Base-by-base conservation (phyloP, 2,329 filamentous ascomycete genomes). In the Trichoderma breve region DNA sequence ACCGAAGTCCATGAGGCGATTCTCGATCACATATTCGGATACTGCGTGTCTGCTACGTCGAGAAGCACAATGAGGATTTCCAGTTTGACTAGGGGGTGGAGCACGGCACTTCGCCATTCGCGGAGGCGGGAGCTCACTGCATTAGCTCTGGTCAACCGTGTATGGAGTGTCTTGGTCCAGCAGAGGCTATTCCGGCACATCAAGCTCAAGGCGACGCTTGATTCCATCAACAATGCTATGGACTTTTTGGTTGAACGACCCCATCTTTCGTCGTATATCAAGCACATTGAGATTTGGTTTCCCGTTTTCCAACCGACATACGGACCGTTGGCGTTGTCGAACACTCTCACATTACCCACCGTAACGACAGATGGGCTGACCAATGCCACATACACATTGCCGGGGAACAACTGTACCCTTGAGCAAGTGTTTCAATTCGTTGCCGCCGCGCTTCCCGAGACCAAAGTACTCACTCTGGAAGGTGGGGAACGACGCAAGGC, bases 401-500 rank as follows among this genome's bases (percentile, higher is more conserved):
- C 89, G 0, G 84, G 85, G 11, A 88, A 92, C 76, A 93, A 93
- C 78, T 91, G 90, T 74, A 90, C 90, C 0, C 80, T 94, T 58
- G 88, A 92, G 67, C 90, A 93, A 74, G 89, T 92, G 1, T 93
- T 94, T 74, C 81, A 83, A 65, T 91, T 92, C 72, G 84, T 93
- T 21, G 82, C 84, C 63, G 82, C 82, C 32, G 85, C 86, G 12
- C 89, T 93, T 53, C 87, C 89, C 0, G 84, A 88, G 68, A 87
- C 88, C 1, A 87, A 86, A 73, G 88, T 93, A 47, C 82, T 94
- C 77, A 94, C 92, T 0, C 83, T 94, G 18, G 91, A 94, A 79
- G 92, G 91, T n/a, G 92, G 92, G 4, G 91, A 94, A 78, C 88
- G 91, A 74, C 92, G 91, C 78, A 93, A 93, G 79, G 90, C 92